Percentiles rank a stretch among this genome's conserved stretches.
These are phyloP conservation scores for Falciphora oryzae DNA, from an alignment of 2,329 filamentous ascomycete genomes.

Conservation along the genomic window DNA sequence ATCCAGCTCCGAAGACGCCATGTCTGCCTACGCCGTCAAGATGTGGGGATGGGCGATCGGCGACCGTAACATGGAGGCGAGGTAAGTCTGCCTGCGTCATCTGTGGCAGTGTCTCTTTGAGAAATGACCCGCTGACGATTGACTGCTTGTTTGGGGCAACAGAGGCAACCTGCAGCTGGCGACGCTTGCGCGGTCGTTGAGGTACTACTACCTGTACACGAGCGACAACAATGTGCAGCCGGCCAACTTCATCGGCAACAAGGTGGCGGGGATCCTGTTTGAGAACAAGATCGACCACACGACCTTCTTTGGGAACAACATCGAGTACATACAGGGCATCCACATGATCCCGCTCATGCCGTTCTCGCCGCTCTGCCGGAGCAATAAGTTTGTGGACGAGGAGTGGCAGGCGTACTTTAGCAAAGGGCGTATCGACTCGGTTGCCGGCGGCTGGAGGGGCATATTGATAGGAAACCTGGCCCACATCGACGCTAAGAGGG, in stretches of 20 bases:
- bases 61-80: conserved; percentile 73
- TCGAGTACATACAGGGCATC: conserved; percentile 70
- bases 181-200: conserved; percentile 66
- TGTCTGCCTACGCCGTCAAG: conserved; percentile 82
- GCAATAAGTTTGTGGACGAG: conserved; percentile 64
- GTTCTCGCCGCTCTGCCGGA: conserved; percentile 61
- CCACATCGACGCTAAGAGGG: conserved; percentile 61
- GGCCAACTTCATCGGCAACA: conserved; percentile 72
- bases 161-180: conserved; percentile 75
- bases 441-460: conserved; percentile 77
- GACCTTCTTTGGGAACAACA: conserved; percentile 75
- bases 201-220: conserved; percentile 77
- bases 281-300: conserved; percentile 95
- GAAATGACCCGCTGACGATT: conserved; percentile 8
- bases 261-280: conserved; percentile 66
- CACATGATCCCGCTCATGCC: conserved; percentile 78
- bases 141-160: conserved; percentile 25
- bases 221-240: conserved; percentile 66
- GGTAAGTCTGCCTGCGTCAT: conserved; percentile 29
- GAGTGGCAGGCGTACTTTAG: conserved; percentile 81
- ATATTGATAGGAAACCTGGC: conserved; percentile 79
- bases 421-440: conserved; percentile 56
- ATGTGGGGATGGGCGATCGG: conserved; percentile 83
- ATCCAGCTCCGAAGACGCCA: conserved; percentile 83
- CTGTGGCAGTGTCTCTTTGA: neutral